Evolutionary conservation across 306 rosid genomes (phyloP), one percentile per base, ranked within the genome.

Genomic region (Cercis canadensis): DNA sequence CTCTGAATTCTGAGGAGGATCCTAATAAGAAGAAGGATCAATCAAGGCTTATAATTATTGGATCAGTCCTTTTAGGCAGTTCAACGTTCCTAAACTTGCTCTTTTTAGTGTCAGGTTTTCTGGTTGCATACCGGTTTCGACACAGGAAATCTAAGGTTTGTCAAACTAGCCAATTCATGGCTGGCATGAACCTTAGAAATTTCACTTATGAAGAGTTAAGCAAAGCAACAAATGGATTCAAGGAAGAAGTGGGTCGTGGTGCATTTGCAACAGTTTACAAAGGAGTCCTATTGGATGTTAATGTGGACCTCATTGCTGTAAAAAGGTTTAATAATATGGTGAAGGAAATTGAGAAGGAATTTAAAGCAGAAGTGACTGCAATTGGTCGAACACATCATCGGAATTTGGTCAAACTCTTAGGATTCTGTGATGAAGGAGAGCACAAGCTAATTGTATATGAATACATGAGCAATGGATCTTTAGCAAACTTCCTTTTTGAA

Each of bases 161-260:
- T 21, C 73, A 40, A 19, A 8, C 73, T 53, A 7, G 19, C 41
- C 73, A 54, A 34, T 39, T 67, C 14, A 40, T 6, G 19, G 53
- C 21, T 39, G 73, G 62, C 52, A 24, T 39, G 49, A 37, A 1
- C 41, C 53, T 68, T 0, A 68, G 39, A 54, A 68, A 39, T 40
- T 68, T 68, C 63, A 68, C 41, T 11, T 39, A 56, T 69, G 65
- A 69, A 31, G 75, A 69, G 57, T 21, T 57, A 46, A 56, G 75
- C 21, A 69, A 56, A 50, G 65, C 75, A 29, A 69, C 75, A 57
- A 44, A 69, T 43, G 65, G 8, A 15, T 69, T 69, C 75, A 24
- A 69, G 63, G 65, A 69, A 24, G 75, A 56, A 36, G 21, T 69
- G 7, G 75, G 75, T 9, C 65, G 9, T 6, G 75, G 75, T 16